Base-by-base conservation (phyloP, 2,329 filamentous ascomycete species). In the Didymella lethalis region DNA sequence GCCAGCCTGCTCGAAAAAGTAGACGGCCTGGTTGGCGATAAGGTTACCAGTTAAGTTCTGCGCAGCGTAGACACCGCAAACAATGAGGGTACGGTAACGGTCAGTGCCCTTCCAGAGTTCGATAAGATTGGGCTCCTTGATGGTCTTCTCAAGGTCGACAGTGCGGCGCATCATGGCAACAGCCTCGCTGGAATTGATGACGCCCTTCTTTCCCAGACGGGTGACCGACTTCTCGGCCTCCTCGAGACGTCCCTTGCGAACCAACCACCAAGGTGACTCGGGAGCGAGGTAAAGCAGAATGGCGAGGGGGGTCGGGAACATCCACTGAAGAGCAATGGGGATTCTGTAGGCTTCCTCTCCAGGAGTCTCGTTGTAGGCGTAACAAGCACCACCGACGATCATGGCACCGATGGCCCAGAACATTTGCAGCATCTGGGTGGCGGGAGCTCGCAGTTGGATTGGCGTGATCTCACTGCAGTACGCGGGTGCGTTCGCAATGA, bases 381-480 rank as follows among this genome's bases (percentile, higher is more conserved):
- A 88, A 50, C 83, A 84, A 60, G 85, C 80, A 59, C 76, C 85
- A 31, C 80, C 83, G 25, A 88, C 86, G 57, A 88, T 86, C 70
- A 88, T 88, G 34, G 76, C 73, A 26, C 86, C 86, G 68, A 88
- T 84, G 18, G 85, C 83, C 86, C 86, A 88, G 78, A 85, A 86
- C 85, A 88, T 88, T 76, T 88, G 86, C 74, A 88, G 66, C 82
- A 85, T 88, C 75, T 85, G 83, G 2, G 86, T 88, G 4, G 81
- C 81, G 20, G 85, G 82, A 52, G 83, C 86, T 72, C 86, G 77
- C 54, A 89, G 75, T 68, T 77, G 77, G 51, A 88, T 80, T 1
- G 86, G 86, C 2, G 86, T 84, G 56, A 89, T 86, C 72, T 89
- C 86, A 67, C 76, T 77, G 74, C 82, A 85, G 78, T 88, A 89